Evolutionary conservation across 257 asterid species (phyloP).

Genomic region (Solanum chiquidenum): DNA sequence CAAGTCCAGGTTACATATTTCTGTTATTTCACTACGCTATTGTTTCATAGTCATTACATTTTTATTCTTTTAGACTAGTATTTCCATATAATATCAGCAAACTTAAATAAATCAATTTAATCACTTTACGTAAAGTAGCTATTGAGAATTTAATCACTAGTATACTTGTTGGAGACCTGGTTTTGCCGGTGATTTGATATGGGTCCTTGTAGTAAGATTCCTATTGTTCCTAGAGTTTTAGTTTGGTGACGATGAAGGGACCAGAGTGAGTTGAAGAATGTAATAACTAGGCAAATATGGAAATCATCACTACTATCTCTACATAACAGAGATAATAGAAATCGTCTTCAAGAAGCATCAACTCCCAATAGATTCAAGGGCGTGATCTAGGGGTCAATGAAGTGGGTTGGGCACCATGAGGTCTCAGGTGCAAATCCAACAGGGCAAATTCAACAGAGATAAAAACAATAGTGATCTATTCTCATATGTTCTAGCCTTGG

Average conservation of each 20-base stretch:
- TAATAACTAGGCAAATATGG: not conserved
- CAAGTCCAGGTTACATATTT: slow-evolving; percentile 25
- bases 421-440: not conserved
- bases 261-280: not conserved
- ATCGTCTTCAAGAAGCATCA: not conserved
- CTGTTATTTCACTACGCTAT: not conserved
- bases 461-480: not conserved
- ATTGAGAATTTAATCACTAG: not conserved
- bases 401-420: not conserved
- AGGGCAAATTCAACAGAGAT: not conserved
- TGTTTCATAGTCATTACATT: not conserved
- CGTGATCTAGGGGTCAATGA: not conserved
- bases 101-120: not conserved
- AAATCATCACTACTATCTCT: not conserved
- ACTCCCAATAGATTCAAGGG: not conserved
- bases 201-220: not conserved
- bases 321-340: not conserved
- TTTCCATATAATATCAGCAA: not conserved
- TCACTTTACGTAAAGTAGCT: not conserved
- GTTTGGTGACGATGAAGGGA: not conserved
- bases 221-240: not conserved
- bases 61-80: not conserved
- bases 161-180: not conserved
- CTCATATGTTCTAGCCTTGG: not conserved
- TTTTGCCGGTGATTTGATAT: not conserved